Conservation (phyloP, 768 basidiomycete genomes). For the Mycena pura region DNA sequence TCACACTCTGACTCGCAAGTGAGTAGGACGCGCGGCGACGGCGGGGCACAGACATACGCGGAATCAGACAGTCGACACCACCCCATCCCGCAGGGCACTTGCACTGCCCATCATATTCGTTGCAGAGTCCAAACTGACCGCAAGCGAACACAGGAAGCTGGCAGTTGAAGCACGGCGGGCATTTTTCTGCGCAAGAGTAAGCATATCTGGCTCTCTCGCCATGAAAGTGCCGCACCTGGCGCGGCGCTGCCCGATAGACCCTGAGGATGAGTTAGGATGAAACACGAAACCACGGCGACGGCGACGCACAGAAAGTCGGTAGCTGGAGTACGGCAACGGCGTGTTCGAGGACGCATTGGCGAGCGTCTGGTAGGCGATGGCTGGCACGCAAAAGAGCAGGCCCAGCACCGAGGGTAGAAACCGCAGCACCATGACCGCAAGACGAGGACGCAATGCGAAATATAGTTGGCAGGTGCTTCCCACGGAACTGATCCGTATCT, state of each 20-base stretch:
- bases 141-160: constrained; percentile 90
- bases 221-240: constrained; percentile 7
- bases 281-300: background rate
- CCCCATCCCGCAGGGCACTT: constrained; percentile 98
- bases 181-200: constrained; percentile 51
- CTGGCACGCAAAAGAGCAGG: constrained; percentile 14
- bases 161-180: constrained; percentile 96
- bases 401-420: constrained; percentile 12
- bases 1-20: constrained; percentile 74
- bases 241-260: constrained; percentile 13
- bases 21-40: background rate
- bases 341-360: constrained; percentile 16
- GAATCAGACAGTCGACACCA: constrained; percentile 91
- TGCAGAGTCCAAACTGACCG: constrained; percentile 91
- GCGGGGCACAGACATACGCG: constrained; percentile 69
- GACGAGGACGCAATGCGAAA: background rate
- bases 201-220: background rate
- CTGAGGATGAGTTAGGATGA: constrained; percentile 1
- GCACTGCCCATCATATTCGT: constrained; percentile 93
- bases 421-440: constrained; percentile 23
- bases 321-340: constrained; percentile 20
- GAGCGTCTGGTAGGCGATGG: constrained; percentile 1
- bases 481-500: too few relatives aligned
- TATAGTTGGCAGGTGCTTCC: too few relatives aligned
- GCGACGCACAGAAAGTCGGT: constrained; percentile 23